Evolutionary conservation across 345 rosid genomes (phyloP).

Genomic region (Geranium rotundifolium): DNA sequence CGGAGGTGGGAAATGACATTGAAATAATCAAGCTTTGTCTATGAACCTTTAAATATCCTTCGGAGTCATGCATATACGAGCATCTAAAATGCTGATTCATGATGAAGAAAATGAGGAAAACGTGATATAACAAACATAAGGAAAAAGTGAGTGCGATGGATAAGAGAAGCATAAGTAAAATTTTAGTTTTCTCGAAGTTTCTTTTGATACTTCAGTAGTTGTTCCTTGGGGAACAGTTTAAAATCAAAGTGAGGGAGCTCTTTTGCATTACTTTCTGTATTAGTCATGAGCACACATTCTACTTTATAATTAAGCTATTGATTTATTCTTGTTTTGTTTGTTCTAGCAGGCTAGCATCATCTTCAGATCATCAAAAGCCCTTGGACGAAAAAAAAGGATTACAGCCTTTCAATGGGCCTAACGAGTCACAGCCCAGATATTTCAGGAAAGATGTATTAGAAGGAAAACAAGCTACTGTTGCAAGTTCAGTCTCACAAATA

Average conservation of each 20-base stretch:
- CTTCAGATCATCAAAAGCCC: constrained; percentile 25
- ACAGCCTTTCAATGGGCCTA: constrained; percentile 25
- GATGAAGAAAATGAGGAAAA: not conserved
- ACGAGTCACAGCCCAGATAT: constrained; percentile 22
- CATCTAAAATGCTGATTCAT: not conserved
- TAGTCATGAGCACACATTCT: not conserved
- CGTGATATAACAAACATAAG: not conserved
- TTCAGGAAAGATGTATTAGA: constrained; percentile 22
- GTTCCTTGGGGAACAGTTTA: too few relatives aligned
- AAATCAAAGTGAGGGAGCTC: too few relatives aligned
- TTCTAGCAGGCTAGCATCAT: constrained; percentile 29
- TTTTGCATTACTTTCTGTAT: not conserved
- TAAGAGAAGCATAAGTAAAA: not conserved
- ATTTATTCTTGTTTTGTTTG: constrained; percentile 1
- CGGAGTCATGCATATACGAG: not conserved
- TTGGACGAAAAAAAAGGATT: constrained; percentile 17
- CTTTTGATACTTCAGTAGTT: too few relatives aligned
- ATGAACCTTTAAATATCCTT: not conserved
- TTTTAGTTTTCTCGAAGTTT: too few relatives aligned
- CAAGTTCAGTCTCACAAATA: constrained; percentile 19
- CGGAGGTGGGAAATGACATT: not conserved
- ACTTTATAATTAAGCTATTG: not conserved
- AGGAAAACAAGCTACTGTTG: constrained; percentile 18
- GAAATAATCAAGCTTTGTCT: too few relatives aligned
- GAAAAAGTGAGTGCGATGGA: not conserved